These are phyloP conservation scores for Bolboschoenoplectus hybrid DNA, from an alignment of 202 grass and related monocot species.

Conservation along the genomic window DNA sequence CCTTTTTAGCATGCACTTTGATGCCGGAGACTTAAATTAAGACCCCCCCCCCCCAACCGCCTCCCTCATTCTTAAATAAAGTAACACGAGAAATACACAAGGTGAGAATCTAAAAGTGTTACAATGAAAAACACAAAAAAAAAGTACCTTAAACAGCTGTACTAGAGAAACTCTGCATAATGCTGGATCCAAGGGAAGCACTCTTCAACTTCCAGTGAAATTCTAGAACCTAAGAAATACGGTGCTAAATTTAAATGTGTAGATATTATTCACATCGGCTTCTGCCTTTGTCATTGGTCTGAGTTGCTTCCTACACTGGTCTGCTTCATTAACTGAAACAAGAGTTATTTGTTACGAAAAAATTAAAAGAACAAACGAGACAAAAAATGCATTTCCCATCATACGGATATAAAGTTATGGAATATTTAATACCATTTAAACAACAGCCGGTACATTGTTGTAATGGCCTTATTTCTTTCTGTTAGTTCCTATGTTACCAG, in stretches of 20 bases:
- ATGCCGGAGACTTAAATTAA: background rate
- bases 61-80: background rate
- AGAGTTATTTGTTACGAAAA: slow-evolving; percentile 9
- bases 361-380: slow-evolving; percentile 11
- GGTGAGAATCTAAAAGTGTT: background rate
- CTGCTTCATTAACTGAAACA: slow-evolving; percentile 54
- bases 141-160: slow-evolving; percentile 16
- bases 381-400: slow-evolving; percentile 28
- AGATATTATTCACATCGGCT: slow-evolving; percentile 37
- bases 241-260: slow-evolving; percentile 29
- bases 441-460: background rate
- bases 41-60: background rate
- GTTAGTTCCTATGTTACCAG: background rate
- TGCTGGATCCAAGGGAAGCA: slow-evolving; percentile 26
- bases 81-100: background rate
- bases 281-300: slow-evolving; percentile 37
- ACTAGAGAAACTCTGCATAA: slow-evolving; percentile 30
- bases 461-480: background rate
- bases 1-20: background rate
- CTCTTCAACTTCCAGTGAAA: slow-evolving; percentile 22
- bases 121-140: background rate
- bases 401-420: background rate
- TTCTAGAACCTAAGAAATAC: slow-evolving; percentile 27
- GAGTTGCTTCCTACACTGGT: slow-evolving; percentile 42
- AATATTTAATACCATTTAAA: background rate